Conservation (phyloP, 352 stramenopile genomes). For the Phytophthora constricta region DNA sequence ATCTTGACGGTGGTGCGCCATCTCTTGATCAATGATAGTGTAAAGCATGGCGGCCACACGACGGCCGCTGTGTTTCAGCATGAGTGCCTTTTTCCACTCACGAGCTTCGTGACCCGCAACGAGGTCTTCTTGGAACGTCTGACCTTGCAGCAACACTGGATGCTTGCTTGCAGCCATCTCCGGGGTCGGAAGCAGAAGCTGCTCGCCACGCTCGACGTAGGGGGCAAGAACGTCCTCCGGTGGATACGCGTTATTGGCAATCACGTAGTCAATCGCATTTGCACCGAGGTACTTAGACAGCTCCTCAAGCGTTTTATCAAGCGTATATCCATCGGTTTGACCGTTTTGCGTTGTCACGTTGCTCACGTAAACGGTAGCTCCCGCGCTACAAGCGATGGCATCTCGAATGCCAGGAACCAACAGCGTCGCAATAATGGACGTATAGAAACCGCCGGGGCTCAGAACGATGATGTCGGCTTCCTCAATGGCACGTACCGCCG, state of each 20-base stretch:
- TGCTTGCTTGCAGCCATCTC: conserved; percentile 62
- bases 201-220: conserved; percentile 78
- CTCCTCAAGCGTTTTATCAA: conserved; percentile 70
- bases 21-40: conserved; percentile 86
- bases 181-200: conserved; percentile 70
- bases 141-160: conserved; percentile 75
- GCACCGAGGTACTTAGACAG: conserved; percentile 73
- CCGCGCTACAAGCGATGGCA: conserved; percentile 68
- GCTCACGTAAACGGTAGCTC: conserved; percentile 86
- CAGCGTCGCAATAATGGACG: conserved; percentile 84
- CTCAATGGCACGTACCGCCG: conserved; percentile 81
- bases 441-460: conserved; percentile 85
- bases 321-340: conserved; percentile 82
- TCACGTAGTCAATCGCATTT: conserved; percentile 85
- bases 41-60: conserved; percentile 86
- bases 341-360: conserved; percentile 87
- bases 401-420: conserved; percentile 85
- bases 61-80: conserved; percentile 87
- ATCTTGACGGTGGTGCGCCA: conserved; percentile 51
- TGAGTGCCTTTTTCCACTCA: conserved; percentile 85
- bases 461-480: conserved; percentile 88
- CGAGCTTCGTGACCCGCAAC: conserved; percentile 40
- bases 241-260: conserved; percentile 80
- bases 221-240: conserved; percentile 57
- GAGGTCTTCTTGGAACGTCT: conserved; percentile 79